phyloP scores from a whole-genome alignment of 129 eudicot genomes.

The Helianthus tuberosus region DNA sequence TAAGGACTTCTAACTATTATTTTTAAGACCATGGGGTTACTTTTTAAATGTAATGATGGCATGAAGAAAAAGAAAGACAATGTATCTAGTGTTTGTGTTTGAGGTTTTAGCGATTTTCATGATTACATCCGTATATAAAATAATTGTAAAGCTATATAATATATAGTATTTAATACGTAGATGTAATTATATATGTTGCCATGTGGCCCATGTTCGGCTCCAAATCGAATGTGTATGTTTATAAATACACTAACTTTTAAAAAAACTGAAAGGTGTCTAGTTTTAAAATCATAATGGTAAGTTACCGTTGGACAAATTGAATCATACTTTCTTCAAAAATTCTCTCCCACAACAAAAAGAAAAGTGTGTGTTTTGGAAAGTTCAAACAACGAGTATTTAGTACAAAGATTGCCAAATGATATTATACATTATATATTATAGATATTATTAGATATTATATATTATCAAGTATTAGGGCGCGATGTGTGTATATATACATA shows the following conservation, averaged over 20 bases:
- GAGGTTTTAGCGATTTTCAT: conserved; percentile 16
- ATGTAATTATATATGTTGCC: conserved; percentile 15
- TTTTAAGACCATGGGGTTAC: neutral
- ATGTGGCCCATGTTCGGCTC: conserved; percentile 31
- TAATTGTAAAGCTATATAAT: conserved; percentile 9
- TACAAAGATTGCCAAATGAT: conserved; percentile 6
- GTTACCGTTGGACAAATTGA: conserved; percentile 22
- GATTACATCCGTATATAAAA: conserved; percentile 21
- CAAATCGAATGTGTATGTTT: conserved; percentile 6
- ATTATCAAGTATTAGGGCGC: neutral
- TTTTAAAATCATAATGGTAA: conserved; percentile 15
- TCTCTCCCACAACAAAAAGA: conserved; percentile 17
- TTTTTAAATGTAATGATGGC: conserved; percentile 11
- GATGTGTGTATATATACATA: neutral
- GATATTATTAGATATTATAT: neutral
- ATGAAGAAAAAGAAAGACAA: conserved; percentile 7
- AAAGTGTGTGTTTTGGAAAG: conserved; percentile 25
- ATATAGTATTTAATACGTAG: conserved; percentile 2
- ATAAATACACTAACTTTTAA: neutral
- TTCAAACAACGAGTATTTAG: conserved; percentile 30
- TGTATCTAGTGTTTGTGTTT: conserved; percentile 37
- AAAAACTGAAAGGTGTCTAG: neutral
- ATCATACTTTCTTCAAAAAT: conserved; percentile 19
- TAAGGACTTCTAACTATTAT: neutral
- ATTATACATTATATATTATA: neutral